Conservation (phyloP, 169 alveolate genomes). For the Babesia ovata region DNA sequence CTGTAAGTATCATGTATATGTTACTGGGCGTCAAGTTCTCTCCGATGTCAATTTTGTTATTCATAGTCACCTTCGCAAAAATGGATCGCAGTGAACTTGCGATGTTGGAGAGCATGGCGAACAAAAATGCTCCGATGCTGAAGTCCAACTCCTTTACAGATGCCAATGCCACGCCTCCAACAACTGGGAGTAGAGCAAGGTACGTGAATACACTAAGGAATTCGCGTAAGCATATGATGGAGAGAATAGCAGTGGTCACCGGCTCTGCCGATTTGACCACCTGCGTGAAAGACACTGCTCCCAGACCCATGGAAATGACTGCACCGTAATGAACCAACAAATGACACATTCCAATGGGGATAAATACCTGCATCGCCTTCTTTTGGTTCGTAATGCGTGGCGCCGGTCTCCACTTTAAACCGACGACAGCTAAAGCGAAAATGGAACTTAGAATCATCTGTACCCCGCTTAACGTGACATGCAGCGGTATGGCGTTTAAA, state of each 20-base stretch:
- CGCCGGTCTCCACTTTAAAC: conserved; percentile 51
- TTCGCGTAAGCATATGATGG: conserved; percentile 71
- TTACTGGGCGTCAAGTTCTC: conserved; percentile 73
- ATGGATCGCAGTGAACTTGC: conserved; percentile 77
- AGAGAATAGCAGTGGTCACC: conserved; percentile 78
- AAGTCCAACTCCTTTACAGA: conserved; percentile 79
- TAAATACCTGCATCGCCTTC: conserved; percentile 62
- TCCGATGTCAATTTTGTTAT: conserved; percentile 73
- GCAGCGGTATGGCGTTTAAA: conserved; percentile 73
- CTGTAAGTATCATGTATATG: conserved; percentile 77
- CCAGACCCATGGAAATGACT: conserved; percentile 80
- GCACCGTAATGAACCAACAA: conserved; percentile 83
- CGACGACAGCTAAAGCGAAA: conserved; percentile 10
- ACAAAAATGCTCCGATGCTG: conserved; percentile 76
- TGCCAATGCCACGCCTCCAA: conserved; percentile 80
- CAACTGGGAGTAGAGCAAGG: conserved; percentile 74
- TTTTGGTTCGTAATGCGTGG: conserved; percentile 64
- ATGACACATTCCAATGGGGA: conserved; percentile 81
- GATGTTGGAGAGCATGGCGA: conserved; percentile 80
- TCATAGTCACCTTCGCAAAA: conserved; percentile 76
- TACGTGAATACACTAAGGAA: conserved; percentile 68
- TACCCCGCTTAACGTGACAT: conserved; percentile 74
- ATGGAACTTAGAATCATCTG: conserved; percentile 81
- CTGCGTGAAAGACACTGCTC: conserved; percentile 85
- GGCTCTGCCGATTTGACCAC: conserved; percentile 85